These are phyloP conservation scores for Colletotrichum caudatum DNA, from an alignment of 2,329 filamentous ascomycete species.

Conservation along the genomic window DNA sequence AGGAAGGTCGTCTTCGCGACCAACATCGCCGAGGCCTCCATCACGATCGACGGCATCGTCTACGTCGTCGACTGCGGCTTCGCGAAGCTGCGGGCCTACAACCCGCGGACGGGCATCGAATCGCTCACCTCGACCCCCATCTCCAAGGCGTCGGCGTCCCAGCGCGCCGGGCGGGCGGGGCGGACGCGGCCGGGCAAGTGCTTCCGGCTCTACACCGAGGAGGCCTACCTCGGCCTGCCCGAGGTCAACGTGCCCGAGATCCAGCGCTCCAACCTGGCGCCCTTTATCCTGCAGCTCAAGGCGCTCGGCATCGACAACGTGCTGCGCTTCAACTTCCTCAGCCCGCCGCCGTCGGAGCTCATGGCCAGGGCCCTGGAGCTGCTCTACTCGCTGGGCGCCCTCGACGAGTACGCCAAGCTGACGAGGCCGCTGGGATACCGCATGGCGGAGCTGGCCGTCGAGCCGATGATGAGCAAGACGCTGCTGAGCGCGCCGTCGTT, in stretches of 20 bases:
- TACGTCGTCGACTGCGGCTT: slow-evolving; percentile 93
- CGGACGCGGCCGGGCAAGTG: slow-evolving; percentile 93
- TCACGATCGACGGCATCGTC: slow-evolving; percentile 92
- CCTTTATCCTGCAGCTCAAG: slow-evolving; percentile 90
- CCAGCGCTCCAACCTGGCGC: slow-evolving; percentile 90
- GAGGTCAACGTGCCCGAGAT: slow-evolving; percentile 88
- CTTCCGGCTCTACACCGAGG: slow-evolving; percentile 90
- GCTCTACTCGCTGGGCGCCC: slow-evolving; percentile 84
- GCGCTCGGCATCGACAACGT: slow-evolving; percentile 96
- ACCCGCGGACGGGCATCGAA: slow-evolving; percentile 87
- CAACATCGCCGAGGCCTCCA: slow-evolving; percentile 95
- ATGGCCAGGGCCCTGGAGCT: slow-evolving; percentile 89
- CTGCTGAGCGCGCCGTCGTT: slow-evolving; percentile 81
- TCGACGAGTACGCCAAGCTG: slow-evolving; percentile 91
- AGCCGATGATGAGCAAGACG: slow-evolving; percentile 95
- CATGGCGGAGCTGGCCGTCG: slow-evolving; percentile 93
- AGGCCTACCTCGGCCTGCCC: slow-evolving; percentile 72
- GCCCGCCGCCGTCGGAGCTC: slow-evolving; percentile 85
- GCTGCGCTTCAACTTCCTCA: slow-evolving; percentile 89
- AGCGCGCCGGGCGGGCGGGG: slow-evolving; percentile 90
- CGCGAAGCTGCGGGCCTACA: slow-evolving; percentile 89
- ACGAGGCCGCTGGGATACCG: slow-evolving; percentile 87
- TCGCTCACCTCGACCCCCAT: slow-evolving; percentile 84
- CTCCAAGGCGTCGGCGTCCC: slow-evolving; percentile 92
- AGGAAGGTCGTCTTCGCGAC: slow-evolving; percentile 94